phyloP scores from a whole-genome alignment of 345 rosid genomes.

The Bruguiera parviflora region DNA sequence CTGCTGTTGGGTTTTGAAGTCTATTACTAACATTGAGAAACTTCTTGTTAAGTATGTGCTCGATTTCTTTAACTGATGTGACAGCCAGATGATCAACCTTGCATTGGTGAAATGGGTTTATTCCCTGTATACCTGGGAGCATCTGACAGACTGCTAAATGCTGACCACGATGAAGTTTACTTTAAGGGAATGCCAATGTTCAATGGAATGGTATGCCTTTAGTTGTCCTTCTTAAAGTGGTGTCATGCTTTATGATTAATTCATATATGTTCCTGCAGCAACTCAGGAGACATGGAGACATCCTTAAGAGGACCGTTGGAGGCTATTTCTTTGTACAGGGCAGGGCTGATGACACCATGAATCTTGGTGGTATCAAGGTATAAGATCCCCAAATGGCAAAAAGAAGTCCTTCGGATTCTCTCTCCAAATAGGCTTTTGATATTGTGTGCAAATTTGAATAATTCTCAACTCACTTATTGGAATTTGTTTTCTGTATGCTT shows the following conservation, averaged over 20 bases:
- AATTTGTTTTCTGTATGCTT: background rate
- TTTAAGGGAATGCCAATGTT: constrained; percentile 78
- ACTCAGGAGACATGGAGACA: constrained; percentile 90
- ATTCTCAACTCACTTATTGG: background rate
- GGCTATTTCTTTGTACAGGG: constrained; percentile 74
- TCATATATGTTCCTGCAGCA: constrained; percentile 35
- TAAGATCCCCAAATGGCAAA: background rate
- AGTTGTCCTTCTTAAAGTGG: background rate
- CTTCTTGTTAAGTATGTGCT: background rate
- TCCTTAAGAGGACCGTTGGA: constrained; percentile 63
- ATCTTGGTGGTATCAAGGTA: constrained; percentile 97
- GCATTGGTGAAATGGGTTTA: constrained; percentile 84
- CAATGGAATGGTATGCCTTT: constrained; percentile 56
- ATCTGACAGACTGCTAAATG: constrained; percentile 72
- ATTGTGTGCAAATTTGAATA: background rate
- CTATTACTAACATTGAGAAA: background rate
- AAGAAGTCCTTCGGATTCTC: background rate
- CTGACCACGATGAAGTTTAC: constrained; percentile 70
- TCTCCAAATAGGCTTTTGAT: background rate
- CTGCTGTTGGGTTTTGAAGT: background rate
- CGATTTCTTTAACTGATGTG: constrained; percentile 19
- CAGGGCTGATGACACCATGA: constrained; percentile 97
- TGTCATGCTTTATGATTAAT: background rate
- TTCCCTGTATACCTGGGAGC: constrained; percentile 71
- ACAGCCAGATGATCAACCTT: constrained; percentile 71